Evolutionary conservation across 768 basidiomycete species (phyloP).

Genomic region (Suillus hirtellus): DNA sequence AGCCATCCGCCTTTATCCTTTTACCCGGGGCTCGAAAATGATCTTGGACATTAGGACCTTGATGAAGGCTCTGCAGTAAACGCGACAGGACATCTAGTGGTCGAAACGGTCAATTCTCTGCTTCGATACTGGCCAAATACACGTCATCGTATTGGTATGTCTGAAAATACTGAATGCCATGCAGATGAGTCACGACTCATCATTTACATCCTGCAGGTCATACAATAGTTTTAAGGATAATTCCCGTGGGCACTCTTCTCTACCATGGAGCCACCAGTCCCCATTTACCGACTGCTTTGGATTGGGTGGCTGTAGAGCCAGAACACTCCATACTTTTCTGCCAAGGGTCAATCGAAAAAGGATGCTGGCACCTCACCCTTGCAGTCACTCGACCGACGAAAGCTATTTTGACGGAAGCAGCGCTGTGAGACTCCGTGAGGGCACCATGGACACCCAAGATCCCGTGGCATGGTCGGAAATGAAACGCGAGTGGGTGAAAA

Average conservation of each 20-base stretch:
- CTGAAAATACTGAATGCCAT: background rate
- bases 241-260: slow-evolving; percentile 37
- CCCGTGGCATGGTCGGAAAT: slow-evolving; percentile 33
- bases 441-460: slow-evolving; percentile 39
- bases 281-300: slow-evolving; percentile 3
- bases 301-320: slow-evolving; percentile 37
- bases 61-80: slow-evolving; percentile 24
- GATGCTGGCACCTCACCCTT: slow-evolving; percentile 34
- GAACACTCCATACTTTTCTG: slow-evolving; percentile 42
- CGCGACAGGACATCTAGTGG: slow-evolving; percentile 34
- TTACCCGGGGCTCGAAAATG: background rate
- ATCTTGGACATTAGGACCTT: slow-evolving; percentile 20
- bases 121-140: slow-evolving; percentile 42
- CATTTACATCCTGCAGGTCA: slow-evolving; percentile 22
- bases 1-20: too few species aligned
- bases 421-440: slow-evolving; percentile 29
- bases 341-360: slow-evolving; percentile 3
- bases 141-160: slow-evolving; percentile 33
- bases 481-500: slow-evolving; percentile 17
- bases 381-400: slow-evolving; percentile 28
- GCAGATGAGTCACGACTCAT: background rate
- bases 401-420: slow-evolving; percentile 32
- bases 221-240: slow-evolving; percentile 32
- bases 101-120: slow-evolving; percentile 33
- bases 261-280: slow-evolving; percentile 35